Base-by-base conservation (phyloP, 768 basidiomycete species). In the Psilocybe cyanescens region DNA sequence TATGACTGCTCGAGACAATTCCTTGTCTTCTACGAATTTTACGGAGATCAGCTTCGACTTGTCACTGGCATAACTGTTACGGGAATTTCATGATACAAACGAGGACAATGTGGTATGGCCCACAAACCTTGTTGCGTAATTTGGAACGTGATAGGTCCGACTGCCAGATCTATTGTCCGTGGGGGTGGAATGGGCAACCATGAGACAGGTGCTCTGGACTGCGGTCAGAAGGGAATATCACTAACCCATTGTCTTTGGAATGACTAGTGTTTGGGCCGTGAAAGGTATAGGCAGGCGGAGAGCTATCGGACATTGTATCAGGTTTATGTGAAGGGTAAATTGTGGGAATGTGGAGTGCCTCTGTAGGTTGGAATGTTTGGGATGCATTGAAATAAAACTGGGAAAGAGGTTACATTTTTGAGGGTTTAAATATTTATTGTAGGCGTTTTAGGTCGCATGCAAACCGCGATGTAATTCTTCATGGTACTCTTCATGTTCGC, bases 261-360 rank as follows among this genome's bases (percentile, higher is more conserved):
- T 75, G 74, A 56, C 76, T 77, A 29, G 77, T 75, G 63, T 78
- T 78, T 50, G 77, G 72, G 37, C 77, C 77, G 60, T 76, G 74
- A 65, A 78, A 78, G 19, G 74, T 69, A 62, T 76, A 75, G 33
- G 74, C 67, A 30, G 71, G 70, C 33, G 67, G 64, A 44, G 70
- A 41, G 57, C 72, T 74, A 59, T 65, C 60, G 56, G 57, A 65
- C 67, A 68, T 69, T 62, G 63, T 31, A 50, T 71, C 55, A 70
- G 66, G 56, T 59, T 59, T 58, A 59, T 62, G 58, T 58, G 49
- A 61, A 61, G 55, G 58, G 59, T 64, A 60, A 63, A 66, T 46
- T 67, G 53, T 55, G 62, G 58, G 57, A 70, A 67, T 52, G 58
- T 56, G 51, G 67, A 61, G 60, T 69, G 68, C 71, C 68, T 71